A percentile compares a stretch with the other conserved stretches of the same genome.
These are phyloP conservation scores for Vaccinium darrowii DNA, from an alignment of 148 eudicot species.

Conservation along the genomic window DNA sequence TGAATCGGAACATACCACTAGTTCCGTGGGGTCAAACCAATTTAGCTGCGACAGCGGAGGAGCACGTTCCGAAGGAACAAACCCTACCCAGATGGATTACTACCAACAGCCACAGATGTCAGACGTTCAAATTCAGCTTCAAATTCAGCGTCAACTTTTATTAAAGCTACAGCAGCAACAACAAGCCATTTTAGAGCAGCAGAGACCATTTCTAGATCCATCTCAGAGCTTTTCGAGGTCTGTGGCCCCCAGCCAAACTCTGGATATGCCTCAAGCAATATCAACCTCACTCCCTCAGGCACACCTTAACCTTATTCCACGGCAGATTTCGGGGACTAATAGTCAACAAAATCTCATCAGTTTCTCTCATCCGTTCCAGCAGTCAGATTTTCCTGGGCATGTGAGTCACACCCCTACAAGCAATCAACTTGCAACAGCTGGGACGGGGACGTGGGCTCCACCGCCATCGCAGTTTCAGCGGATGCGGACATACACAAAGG, in stretches of 20 bases:
- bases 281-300: constrained; percentile 45
- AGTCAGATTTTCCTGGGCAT: constrained; percentile 50
- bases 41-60: too few relatives aligned
- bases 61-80: too few relatives aligned
- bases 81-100: too few relatives aligned
- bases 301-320: constrained; percentile 31
- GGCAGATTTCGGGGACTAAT: constrained; percentile 46
- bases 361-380: constrained; percentile 51
- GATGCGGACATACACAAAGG: constrained; percentile 90
- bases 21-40: too few relatives aligned
- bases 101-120: constrained; percentile 51
- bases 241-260: constrained; percentile 41
- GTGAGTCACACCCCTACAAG: constrained; percentile 32
- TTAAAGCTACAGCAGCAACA: constrained; percentile 66
- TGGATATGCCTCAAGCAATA: constrained; percentile 50
- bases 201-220: constrained; percentile 38
- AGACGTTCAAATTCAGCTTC: constrained; percentile 62
- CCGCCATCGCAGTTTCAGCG: constrained; percentile 66
- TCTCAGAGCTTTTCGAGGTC: constrained; percentile 68
- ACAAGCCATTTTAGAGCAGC: constrained; percentile 56
- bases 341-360: constrained; percentile 33
- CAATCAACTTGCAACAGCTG: constrained; percentile 54
- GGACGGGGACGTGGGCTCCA: constrained; percentile 53
- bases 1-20: too few relatives aligned
- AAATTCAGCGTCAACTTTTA: constrained; percentile 63